These are phyloP conservation scores for Aquanectria penicillioides DNA, from an alignment of 2,329 filamentous ascomycete species.

Conservation along the genomic window DNA sequence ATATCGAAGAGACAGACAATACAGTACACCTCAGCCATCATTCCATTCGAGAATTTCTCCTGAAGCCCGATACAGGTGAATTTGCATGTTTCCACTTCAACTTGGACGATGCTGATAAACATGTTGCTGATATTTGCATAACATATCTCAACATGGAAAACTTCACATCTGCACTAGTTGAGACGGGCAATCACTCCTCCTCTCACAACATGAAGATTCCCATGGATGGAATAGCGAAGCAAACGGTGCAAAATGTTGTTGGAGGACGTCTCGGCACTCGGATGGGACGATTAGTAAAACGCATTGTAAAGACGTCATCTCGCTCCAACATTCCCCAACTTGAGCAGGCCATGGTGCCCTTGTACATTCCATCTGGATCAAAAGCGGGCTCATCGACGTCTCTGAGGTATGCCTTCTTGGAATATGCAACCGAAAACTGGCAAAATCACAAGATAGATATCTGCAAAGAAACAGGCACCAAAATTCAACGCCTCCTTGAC, in stretches of 20 bases:
- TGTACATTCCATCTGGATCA: too few relatives aligned
- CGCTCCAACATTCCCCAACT: not conserved
- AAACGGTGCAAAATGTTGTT: not conserved
- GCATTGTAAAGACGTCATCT: not conserved
- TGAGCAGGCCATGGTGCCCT: too few relatives aligned
- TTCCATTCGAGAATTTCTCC: slow-evolving; percentile 24
- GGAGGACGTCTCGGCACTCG: not conserved
- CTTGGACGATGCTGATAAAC: not conserved
- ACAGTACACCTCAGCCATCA: slow-evolving; percentile 31
- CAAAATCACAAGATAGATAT: not conserved
- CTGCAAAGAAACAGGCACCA: not conserved
- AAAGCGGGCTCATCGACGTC: too few relatives aligned
- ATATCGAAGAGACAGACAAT: slow-evolving; percentile 16
- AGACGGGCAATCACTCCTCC: not conserved
- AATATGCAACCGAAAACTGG: not conserved
- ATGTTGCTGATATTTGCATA: not conserved
- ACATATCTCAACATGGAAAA: not conserved
- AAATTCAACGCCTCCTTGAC: not conserved
- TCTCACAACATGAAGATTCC: not conserved
- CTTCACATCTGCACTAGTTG: not conserved
- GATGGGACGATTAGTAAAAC: not conserved
- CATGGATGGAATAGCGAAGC: not conserved
- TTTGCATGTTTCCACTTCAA: not conserved
- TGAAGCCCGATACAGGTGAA: fast-evolving
- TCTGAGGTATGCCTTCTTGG: not conserved